phyloP scores from a whole-genome alignment of 257 asterid species.

The Rhazya stricta region DNA sequence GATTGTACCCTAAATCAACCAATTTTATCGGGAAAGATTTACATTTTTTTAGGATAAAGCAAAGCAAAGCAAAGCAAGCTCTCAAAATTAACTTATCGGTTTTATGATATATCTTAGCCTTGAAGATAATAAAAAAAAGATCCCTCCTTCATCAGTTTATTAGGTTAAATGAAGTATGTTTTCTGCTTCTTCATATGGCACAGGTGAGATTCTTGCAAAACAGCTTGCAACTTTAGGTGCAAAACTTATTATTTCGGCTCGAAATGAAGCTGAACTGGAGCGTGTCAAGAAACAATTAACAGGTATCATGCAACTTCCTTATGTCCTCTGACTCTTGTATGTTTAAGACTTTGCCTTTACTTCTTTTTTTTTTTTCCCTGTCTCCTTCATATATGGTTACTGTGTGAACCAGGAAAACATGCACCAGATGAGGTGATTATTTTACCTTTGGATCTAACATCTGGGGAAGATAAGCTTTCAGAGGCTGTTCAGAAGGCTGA shows the following conservation, averaged over 20 bases:
- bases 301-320: conserved; percentile 38
- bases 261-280: conserved; percentile 79
- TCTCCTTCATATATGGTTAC: conserved; percentile 15
- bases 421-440: conserved; percentile 75
- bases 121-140: too few relatives aligned
- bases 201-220: conserved; percentile 89
- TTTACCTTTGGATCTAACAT: conserved; percentile 81
- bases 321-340: neutral
- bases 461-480: conserved; percentile 61
- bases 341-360: neutral
- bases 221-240: conserved; percentile 93
- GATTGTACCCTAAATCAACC: too few relatives aligned
- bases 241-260: conserved; percentile 84
- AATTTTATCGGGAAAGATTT: too few relatives aligned
- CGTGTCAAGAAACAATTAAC: conserved; percentile 66
- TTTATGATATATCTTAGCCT: too few relatives aligned
- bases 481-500: conserved; percentile 78
- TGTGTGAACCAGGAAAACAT: conserved; percentile 55
- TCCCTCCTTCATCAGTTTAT: neutral
- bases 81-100: too few relatives aligned
- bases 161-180: neutral
- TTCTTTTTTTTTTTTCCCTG: neutral
- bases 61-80: too few relatives aligned
- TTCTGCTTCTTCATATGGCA: conserved; percentile 22
- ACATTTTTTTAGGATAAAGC: too few relatives aligned